These are phyloP conservation scores for Diaporthe sp. DNA, from an alignment of 2,329 filamentous ascomycete species.

Conservation along the genomic window DNA sequence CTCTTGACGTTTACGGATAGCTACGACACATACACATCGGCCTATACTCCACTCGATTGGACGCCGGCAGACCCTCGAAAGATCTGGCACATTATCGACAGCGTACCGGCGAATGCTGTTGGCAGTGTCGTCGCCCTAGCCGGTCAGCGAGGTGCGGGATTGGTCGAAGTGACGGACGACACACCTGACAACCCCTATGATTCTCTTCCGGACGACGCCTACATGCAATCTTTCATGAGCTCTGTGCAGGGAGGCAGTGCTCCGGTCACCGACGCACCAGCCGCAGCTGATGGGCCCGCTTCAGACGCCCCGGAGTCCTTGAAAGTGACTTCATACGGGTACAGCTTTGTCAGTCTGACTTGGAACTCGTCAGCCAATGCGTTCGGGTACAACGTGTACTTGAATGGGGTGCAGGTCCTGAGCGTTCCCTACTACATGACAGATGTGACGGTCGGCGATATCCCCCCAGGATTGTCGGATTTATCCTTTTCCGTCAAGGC, in stretches of 20 bases:
- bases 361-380: not conserved
- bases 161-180: not conserved
- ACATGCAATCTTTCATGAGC: not conserved
- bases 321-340: not conserved
- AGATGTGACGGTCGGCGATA: not conserved
- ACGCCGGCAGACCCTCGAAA: slow-evolving; percentile 48
- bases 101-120: slow-evolving; percentile 40
- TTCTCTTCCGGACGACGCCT: not conserved
- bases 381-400: not conserved
- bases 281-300: not conserved
- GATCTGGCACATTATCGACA: slow-evolving; percentile 51
- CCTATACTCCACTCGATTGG: slow-evolving; percentile 47
- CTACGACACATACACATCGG: slow-evolving; percentile 46
- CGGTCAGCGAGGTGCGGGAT: not conserved
- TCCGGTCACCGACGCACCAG: not conserved
- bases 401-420: not conserved
- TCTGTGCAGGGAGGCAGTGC: not conserved
- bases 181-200: not conserved
- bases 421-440: not conserved
- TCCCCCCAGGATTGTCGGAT: not conserved
- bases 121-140: not conserved
- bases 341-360: not conserved
- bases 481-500: not conserved
- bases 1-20: slow-evolving; percentile 49
- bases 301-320: not conserved